These are phyloP conservation scores for Globisporangium sylvaticum DNA, from an alignment of 352 stramenopile genomes.

Conservation along the genomic window DNA sequence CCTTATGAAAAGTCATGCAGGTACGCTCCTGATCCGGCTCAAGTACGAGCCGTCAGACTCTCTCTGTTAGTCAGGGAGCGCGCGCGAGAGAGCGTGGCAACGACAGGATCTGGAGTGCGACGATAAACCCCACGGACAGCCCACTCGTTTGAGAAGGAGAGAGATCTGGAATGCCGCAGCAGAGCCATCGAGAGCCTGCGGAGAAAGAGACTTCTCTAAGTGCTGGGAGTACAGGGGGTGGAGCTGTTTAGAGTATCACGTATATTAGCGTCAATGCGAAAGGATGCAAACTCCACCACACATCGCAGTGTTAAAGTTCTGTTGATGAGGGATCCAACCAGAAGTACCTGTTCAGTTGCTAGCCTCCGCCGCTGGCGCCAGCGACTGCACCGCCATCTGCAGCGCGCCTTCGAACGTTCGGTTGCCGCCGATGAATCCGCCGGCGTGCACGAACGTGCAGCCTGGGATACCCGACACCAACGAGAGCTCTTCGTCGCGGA, in stretches of 20 bases:
- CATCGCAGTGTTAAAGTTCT: background rate
- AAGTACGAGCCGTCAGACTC: no score
- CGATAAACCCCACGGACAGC: no score
- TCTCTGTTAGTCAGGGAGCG: no score
- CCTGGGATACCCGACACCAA: slow-evolving; percentile 87
- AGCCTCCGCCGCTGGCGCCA: slow-evolving; percentile 16
- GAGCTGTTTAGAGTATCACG: background rate
- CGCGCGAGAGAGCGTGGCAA: no score
- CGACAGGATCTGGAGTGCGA: no score
- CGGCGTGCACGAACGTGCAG: slow-evolving; percentile 96
- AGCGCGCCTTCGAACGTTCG: slow-evolving; percentile 93
- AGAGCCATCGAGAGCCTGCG: background rate
- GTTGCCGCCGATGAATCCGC: slow-evolving; percentile 99
- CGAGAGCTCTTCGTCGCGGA: slow-evolving; percentile 92
- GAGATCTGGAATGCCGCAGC: background rate
- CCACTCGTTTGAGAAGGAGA: no score
- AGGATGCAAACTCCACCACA: background rate
- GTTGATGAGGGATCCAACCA: background rate
- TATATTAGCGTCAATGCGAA: background rate
- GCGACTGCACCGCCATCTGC: slow-evolving; percentile 88
- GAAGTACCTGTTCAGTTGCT: background rate
- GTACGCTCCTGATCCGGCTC: no score
- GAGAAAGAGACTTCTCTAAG: background rate
- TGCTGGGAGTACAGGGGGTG: background rate
- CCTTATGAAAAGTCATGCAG: no score